phyloP scores from a whole-genome alignment of 192 early-diverging fungal species.

The Mycoemilia scoparia region DNA sequence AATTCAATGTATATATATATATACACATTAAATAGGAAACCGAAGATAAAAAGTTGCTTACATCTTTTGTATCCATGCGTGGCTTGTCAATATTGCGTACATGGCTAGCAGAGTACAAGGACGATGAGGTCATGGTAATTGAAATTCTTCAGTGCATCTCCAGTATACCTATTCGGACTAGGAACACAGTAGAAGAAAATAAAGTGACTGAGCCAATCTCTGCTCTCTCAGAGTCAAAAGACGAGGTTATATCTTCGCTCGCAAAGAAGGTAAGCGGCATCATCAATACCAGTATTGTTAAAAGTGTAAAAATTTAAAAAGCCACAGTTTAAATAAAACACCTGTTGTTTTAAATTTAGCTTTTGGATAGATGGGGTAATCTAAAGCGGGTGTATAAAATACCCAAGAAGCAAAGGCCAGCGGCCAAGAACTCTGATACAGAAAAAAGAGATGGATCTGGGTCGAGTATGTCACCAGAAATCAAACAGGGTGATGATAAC shows the following conservation, averaged over 20 bases:
- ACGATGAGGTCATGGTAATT: slow-evolving; percentile 37
- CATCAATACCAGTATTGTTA: too few relatives aligned
- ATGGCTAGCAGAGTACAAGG: slow-evolving; percentile 42
- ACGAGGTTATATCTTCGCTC: too few relatives aligned
- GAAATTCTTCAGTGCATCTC: slow-evolving; percentile 49
- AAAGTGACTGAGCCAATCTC: slow-evolving; percentile 49
- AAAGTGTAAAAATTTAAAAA: too few relatives aligned
- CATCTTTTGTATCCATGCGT: slow-evolving; percentile 34
- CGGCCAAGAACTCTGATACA: slow-evolving; percentile 9
- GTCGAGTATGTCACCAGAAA: too few relatives aligned
- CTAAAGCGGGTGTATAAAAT: slow-evolving; percentile 23
- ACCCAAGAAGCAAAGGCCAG: slow-evolving; percentile 22
- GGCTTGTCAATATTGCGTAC: slow-evolving; percentile 15
- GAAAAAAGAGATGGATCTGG: too few relatives aligned
- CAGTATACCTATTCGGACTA: slow-evolving; percentile 55
- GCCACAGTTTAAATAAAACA: too few relatives aligned
- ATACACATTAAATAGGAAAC: too few relatives aligned
- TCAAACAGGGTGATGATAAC: too few relatives aligned
- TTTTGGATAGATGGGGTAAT: slow-evolving; percentile 18
- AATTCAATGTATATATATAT: too few relatives aligned
- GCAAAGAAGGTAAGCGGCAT: slow-evolving; percentile 14
- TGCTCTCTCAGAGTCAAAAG: slow-evolving; percentile 15
- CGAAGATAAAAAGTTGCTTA: slow-evolving; percentile 38
- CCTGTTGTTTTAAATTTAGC: too few relatives aligned
- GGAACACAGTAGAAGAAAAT: slow-evolving; percentile 64